phyloP scores from a whole-genome alignment of 345 rosid species.

The Cochlearia excelsa region DNA sequence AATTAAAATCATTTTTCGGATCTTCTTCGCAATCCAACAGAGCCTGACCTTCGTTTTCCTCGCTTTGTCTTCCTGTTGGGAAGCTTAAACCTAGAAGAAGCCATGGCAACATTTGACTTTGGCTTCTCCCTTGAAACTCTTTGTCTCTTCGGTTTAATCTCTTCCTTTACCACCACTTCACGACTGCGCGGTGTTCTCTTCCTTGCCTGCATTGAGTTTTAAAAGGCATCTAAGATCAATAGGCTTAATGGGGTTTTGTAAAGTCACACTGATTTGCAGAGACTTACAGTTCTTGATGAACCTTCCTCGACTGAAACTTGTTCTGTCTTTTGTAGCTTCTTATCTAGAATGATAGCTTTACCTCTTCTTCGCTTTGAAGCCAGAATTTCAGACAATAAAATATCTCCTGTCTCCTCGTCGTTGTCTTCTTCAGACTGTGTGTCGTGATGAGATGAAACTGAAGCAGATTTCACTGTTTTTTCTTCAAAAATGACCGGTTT shows the following conservation, averaged over 20 bases:
- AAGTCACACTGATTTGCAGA: background rate
- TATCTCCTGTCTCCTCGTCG: constrained; percentile 29
- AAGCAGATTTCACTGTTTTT: constrained; percentile 36
- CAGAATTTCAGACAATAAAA: constrained; percentile 39
- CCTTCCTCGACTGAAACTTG: constrained; percentile 36
- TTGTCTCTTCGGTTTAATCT: constrained; percentile 37
- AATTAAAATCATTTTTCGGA: constrained; percentile 31
- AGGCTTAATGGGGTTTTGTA: background rate
- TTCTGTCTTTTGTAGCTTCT: constrained; percentile 26
- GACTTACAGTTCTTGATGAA: constrained; percentile 47
- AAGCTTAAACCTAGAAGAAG: constrained; percentile 45
- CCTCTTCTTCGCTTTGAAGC: constrained; percentile 45
- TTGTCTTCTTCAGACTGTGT: constrained; percentile 18
- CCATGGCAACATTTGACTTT: constrained; percentile 32
- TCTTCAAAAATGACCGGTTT: constrained; percentile 35
- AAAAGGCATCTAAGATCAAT: constrained; percentile 3
- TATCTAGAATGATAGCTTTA: constrained; percentile 36
- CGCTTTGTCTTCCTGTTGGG: constrained; percentile 50
- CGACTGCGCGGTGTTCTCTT: constrained; percentile 40
- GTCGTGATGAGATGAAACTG: constrained; percentile 34
- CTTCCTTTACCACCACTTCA: constrained; percentile 42
- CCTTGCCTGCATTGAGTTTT: constrained; percentile 27
- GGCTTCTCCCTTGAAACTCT: constrained; percentile 30
- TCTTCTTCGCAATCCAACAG: constrained; percentile 42
- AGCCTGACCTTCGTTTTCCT: constrained; percentile 48